A percentile compares a stretch with the other conserved stretches of the same genome.
phyloP scores from a whole-genome alignment of 495 filamentous ascomycete species.

The Penicillium nucicola region DNA sequence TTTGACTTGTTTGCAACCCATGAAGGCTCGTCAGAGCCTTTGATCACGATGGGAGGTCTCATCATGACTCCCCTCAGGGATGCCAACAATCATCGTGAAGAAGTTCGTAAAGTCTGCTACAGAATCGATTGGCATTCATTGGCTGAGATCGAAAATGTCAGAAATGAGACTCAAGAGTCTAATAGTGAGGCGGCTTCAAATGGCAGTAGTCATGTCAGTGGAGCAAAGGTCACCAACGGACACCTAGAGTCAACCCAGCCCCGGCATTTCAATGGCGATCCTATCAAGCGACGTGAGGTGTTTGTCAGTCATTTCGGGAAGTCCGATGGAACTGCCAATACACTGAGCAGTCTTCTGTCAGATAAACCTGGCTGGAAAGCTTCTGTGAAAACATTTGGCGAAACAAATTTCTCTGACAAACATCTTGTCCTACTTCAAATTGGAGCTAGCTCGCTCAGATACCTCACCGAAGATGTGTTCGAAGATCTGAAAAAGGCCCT shows the following conservation, averaged over 20 bases:
- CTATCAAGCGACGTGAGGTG: constrained; percentile 3
- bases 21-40: constrained; percentile 16
- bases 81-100: constrained; percentile 5
- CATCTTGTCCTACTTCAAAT: constrained; percentile 23
- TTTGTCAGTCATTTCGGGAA: constrained; percentile 15
- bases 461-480: constrained; percentile 17
- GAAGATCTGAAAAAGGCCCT: constrained; percentile 20
- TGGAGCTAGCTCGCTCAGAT: constrained; percentile 14
- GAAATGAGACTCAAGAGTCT: constrained; percentile 1
- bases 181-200: neutral
- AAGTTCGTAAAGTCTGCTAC: constrained; percentile 28
- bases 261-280: constrained; percentile 5
- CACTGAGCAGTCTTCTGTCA: constrained; percentile 4
- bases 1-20: constrained; percentile 32
- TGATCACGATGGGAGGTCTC: constrained; percentile 30
- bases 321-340: constrained; percentile 12
- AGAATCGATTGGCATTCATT: constrained; percentile 33
- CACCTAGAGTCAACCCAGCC: neutral
- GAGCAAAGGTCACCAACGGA: neutral
- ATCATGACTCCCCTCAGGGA: constrained; percentile 34
- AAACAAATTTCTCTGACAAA: constrained; percentile 7
- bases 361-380: constrained; percentile 10
- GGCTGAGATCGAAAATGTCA: neutral
- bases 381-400: constrained; percentile 8
- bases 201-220: neutral